A percentile compares a stretch with the other conserved stretches of the same genome.
Evolutionary conservation across 2,329 filamentous ascomycete genomes (phyloP).

Genomic region (Aureobasidium vineae): DNA sequence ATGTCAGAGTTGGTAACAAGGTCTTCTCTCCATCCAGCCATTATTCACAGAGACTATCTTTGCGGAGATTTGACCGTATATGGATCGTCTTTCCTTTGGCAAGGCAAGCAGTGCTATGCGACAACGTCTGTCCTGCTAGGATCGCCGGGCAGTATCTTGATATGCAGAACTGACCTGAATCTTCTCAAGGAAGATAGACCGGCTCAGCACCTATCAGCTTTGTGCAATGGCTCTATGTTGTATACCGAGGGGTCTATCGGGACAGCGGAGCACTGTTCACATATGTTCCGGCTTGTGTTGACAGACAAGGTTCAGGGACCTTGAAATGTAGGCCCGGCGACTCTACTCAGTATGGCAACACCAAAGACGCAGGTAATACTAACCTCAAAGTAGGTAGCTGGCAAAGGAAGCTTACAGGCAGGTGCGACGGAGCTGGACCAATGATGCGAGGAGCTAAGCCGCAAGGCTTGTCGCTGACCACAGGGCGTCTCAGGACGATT

Average conservation of each 20-base stretch:
- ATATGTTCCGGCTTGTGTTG: background rate
- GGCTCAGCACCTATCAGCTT: background rate
- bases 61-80: background rate
- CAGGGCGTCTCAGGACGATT: background rate
- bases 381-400: background rate
- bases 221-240: background rate
- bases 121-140: background rate
- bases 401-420: background rate
- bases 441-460: background rate
- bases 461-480: slow-evolving; percentile 19
- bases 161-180: background rate
- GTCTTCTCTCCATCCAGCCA: background rate
- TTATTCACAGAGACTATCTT: background rate
- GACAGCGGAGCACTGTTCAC: background rate
- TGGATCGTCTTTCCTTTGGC: background rate
- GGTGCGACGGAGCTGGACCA: background rate
- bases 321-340: background rate
- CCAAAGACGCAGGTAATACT: background rate
- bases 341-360: background rate
- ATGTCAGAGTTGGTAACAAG: background rate
- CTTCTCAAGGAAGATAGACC: background rate
- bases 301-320: background rate
- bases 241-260: background rate
- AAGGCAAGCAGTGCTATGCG: background rate
- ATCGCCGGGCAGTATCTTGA: background rate